These are phyloP conservation scores for Populus hybrid DNA, from an alignment of 441 rosid genomes.

Conservation along the genomic window DNA sequence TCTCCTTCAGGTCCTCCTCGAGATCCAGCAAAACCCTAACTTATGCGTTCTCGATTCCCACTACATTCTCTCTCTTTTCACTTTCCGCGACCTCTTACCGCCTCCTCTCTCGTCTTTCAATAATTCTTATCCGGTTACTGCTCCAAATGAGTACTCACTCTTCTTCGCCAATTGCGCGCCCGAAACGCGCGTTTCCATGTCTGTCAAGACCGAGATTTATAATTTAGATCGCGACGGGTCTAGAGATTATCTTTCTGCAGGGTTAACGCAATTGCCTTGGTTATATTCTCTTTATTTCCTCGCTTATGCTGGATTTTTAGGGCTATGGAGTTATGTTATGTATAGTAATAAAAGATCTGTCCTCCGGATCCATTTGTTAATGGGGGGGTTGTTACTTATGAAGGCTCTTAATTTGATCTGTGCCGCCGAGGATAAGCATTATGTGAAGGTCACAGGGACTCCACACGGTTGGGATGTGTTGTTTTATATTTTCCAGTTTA, in stretches of 20 bases:
- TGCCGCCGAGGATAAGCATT: conserved; percentile 89
- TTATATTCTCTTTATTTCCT: conserved; percentile 54
- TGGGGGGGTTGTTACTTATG: conserved; percentile 72
- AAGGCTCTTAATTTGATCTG: conserved; percentile 84
- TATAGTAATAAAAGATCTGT: conserved; percentile 41
- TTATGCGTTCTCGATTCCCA: conserved; percentile 91
- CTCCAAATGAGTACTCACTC: conserved; percentile 81
- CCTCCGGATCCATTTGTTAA: conserved; percentile 79
- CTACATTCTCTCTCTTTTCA: conserved; percentile 54
- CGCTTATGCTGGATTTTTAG: conserved; percentile 51
- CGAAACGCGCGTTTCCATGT: conserved; percentile 82
- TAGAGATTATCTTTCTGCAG: conserved; percentile 80
- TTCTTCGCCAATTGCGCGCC: conserved; percentile 88
- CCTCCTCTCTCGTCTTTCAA: conserved; percentile 68
- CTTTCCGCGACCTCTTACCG: conserved; percentile 82
- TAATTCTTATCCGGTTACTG: conserved; percentile 52
- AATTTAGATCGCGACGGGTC: conserved; percentile 63
- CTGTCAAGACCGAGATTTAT: conserved; percentile 68
- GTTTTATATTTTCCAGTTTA: conserved; percentile 83
- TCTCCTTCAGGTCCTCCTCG: conserved; percentile 76
- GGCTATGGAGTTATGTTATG: conserved; percentile 63
- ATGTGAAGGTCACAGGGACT: conserved; percentile 80
- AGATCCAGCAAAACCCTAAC: conserved; percentile 68
- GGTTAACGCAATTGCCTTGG: conserved; percentile 76
- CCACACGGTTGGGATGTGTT: conserved; percentile 96